These are phyloP conservation scores for Globisporangium lucens DNA, from an alignment of 352 stramenopile species.

Conservation along the genomic window DNA sequence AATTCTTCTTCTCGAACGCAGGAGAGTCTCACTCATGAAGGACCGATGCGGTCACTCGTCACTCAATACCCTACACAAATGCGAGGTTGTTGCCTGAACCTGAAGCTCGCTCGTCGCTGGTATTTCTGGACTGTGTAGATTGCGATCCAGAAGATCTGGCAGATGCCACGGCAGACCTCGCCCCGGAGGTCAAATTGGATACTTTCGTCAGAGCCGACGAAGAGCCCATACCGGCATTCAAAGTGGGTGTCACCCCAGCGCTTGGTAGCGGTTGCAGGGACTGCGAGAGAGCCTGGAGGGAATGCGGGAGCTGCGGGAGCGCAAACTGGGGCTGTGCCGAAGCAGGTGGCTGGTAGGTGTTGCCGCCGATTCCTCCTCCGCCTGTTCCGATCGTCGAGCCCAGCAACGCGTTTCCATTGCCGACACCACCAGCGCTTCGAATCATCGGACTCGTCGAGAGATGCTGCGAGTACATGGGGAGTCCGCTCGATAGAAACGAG, in stretches of 20 bases:
- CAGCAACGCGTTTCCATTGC: background rate
- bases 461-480: background rate
- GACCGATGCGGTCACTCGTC: too few species aligned
- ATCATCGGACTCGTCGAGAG: background rate
- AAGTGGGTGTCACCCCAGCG: background rate
- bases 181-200: too few species aligned
- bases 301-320: constrained; percentile 7
- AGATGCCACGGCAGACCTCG: too few species aligned
- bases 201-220: background rate
- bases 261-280: constrained; percentile 13
- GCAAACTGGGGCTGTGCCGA: background rate
- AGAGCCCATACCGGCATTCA: background rate
- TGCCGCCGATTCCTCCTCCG: background rate
- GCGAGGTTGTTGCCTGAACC: too few species aligned
- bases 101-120: too few species aligned
- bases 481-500: background rate
- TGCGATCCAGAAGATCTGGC: too few species aligned
- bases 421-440: background rate
- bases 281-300: constrained; percentile 8
- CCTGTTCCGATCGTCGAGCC: background rate
- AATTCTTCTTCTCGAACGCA: too few species aligned
- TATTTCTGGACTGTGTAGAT: too few species aligned
- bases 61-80: too few species aligned
- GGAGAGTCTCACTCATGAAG: too few species aligned
- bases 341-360: background rate